Percentiles rank a stretch among this genome's conserved stretches.
phyloP scores from a whole-genome alignment of 306 rosid species.

The Arachis hypogaea region DNA sequence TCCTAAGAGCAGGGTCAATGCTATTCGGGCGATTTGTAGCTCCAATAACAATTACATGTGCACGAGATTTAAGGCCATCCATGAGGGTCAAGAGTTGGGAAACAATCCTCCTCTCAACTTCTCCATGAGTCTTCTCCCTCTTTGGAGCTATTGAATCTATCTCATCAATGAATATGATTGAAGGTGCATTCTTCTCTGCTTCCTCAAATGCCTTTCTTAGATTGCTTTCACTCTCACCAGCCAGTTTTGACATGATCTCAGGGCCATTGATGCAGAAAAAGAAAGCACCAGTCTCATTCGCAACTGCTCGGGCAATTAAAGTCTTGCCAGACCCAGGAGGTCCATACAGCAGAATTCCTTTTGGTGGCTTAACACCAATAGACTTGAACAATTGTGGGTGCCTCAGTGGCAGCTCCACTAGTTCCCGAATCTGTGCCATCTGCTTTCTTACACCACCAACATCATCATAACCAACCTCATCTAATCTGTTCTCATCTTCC shows the following conservation, averaged over 20 bases:
- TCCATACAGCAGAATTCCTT: constrained; percentile 88
- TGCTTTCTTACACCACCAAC: constrained; percentile 97
- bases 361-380: constrained; percentile 98
- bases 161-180: constrained; percentile 94
- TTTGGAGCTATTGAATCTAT: constrained; percentile 97
- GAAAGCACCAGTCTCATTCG: constrained; percentile 98
- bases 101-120: constrained; percentile 96
- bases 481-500: constrained; percentile 92
- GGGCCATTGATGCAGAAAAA: constrained; percentile 98
- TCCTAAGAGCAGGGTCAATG: constrained; percentile 95
- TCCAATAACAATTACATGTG: constrained; percentile 94
- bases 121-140: constrained; percentile 97
- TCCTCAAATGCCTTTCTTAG: constrained; percentile 98
- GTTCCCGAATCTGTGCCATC: constrained; percentile 95
- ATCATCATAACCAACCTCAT: constrained; percentile 98
- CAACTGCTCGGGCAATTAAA: constrained; percentile 90
- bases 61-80: constrained; percentile 96
- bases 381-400: constrained; percentile 94
- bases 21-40: constrained; percentile 98
- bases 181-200: constrained; percentile 99
- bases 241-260: constrained; percentile 92
- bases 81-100: constrained; percentile 96
- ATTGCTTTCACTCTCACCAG: constrained; percentile 98
- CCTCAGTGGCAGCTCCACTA: constrained; percentile 91
- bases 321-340: constrained; percentile 98